Percentiles rank a stretch among this genome's conserved stretches.
Evolutionary conservation across 331 rosid species (phyloP).

Genomic region (Acacia pycnantha): DNA sequence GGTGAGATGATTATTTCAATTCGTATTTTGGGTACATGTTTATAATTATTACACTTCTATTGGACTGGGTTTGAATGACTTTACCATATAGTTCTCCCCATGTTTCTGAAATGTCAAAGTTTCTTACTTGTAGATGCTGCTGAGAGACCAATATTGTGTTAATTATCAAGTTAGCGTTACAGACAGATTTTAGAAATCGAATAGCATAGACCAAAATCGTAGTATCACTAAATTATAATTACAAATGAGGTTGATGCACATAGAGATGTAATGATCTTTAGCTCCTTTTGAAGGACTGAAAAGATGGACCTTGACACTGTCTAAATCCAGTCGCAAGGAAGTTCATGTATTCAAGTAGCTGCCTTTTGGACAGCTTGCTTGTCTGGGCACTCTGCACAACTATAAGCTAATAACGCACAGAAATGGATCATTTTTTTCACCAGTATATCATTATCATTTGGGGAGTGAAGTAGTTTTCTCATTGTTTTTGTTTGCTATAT

Average conservation of each 20-base stretch:
- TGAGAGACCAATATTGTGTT: not conserved
- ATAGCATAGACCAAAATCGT: not conserved
- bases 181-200: not conserved
- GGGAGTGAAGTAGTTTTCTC: constrained; percentile 3
- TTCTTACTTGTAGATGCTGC: constrained; percentile 9
- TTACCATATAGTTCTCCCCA: not conserved
- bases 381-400: not conserved
- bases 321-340: not conserved
- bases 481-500: constrained; percentile 27
- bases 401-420: not conserved
- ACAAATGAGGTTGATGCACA: not conserved
- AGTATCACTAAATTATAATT: not conserved
- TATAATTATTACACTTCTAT: constrained; percentile 9
- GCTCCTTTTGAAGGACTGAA: not conserved
- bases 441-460: not conserved
- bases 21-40: constrained; percentile 10
- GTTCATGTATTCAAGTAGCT: not conserved
- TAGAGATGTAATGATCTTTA: not conserved
- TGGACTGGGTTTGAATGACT: constrained; percentile 17
- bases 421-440: not conserved
- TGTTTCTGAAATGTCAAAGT: not conserved
- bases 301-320: not conserved
- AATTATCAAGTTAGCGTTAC: not conserved
- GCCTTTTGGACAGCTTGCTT: not conserved
- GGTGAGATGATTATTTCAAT: constrained; percentile 48